A percentile compares a stretch with the other conserved stretches of the same genome.
These are phyloP conservation scores for Scedosporium apiospermum DNA, from an alignment of 2,329 filamentous ascomycete genomes.

Conservation along the genomic window DNA sequence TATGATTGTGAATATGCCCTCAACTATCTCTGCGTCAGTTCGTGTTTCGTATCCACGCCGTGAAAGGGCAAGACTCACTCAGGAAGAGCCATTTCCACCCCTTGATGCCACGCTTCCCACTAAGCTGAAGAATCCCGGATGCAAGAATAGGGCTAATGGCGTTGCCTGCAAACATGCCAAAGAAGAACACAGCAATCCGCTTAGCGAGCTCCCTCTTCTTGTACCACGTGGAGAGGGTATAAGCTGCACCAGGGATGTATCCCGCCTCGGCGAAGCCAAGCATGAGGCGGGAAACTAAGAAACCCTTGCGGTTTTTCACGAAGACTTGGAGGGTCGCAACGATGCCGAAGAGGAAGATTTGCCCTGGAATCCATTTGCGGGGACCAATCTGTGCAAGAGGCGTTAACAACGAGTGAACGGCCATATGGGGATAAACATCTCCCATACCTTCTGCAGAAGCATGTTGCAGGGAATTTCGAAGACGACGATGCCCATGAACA, in stretches of 20 bases:
- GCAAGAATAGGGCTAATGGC: slow-evolving; percentile 38
- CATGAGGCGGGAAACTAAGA: slow-evolving; percentile 31
- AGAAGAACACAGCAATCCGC: slow-evolving; percentile 40
- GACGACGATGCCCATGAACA: slow-evolving; percentile 40
- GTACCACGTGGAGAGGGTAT: slow-evolving; percentile 43
- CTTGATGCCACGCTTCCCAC: slow-evolving; percentile 26
- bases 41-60: background rate
- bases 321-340: slow-evolving; percentile 35
- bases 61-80: slow-evolving; percentile 18
- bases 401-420: background rate
- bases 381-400: slow-evolving; percentile 25
- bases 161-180: slow-evolving; percentile 42
- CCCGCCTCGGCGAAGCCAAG: slow-evolving; percentile 40
- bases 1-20: slow-evolving; percentile 32
- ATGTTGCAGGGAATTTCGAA: slow-evolving; percentile 44
- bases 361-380: slow-evolving; percentile 36
- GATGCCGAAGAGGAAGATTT: slow-evolving; percentile 37
- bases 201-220: slow-evolving; percentile 32
- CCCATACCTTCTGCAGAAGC: slow-evolving; percentile 21
- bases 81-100: slow-evolving; percentile 45
- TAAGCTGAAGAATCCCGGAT: slow-evolving; percentile 35
- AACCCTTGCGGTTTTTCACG: slow-evolving; percentile 30
- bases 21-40: slow-evolving; percentile 20
- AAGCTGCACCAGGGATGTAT: slow-evolving; percentile 41
- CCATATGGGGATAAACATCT: background rate